Evolutionary conservation across 192 early-diverging fungal genomes (phyloP).

Genomic region (Backusella liffmaniae): DNA sequence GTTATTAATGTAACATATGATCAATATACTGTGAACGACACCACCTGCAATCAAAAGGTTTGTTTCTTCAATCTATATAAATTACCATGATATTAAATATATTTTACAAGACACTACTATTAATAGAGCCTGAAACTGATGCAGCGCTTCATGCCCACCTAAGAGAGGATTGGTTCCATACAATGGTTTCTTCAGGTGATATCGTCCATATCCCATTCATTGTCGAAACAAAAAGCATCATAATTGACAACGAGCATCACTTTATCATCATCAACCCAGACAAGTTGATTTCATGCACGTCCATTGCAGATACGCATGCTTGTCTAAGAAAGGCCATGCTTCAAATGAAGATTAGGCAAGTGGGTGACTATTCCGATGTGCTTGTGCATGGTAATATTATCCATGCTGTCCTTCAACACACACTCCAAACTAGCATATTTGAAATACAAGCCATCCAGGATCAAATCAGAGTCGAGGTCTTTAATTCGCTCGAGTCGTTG

Average conservation of each 20-base stretch:
- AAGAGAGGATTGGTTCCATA: slow-evolving; percentile 70
- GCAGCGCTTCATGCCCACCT: slow-evolving; percentile 36
- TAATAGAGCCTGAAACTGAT: slow-evolving; percentile 16
- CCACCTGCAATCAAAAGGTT: not conserved
- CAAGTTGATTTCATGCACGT: slow-evolving; percentile 71
- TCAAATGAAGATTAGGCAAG: slow-evolving; percentile 54
- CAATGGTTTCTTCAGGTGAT: slow-evolving; percentile 57
- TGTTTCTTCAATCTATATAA: not conserved
- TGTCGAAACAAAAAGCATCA: slow-evolving; percentile 22
- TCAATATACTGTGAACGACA: not conserved
- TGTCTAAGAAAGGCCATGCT: slow-evolving; percentile 83
- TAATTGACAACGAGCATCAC: slow-evolving; percentile 59
- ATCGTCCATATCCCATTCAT: slow-evolving; percentile 58
- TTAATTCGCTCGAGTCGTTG: slow-evolving; percentile 59
- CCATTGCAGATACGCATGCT: slow-evolving; percentile 67
- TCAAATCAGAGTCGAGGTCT: slow-evolving; percentile 52
- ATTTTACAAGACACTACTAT: not conserved
- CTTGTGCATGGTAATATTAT: slow-evolving; percentile 80
- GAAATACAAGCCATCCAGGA: slow-evolving; percentile 42
- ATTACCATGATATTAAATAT: too few species aligned
- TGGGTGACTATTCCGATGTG: slow-evolving; percentile 49
- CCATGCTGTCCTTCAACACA: slow-evolving; percentile 78
- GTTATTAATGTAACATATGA: slow-evolving; percentile 11
- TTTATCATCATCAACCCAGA: slow-evolving; percentile 83
- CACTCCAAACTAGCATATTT: slow-evolving; percentile 62